Evolutionary conservation across 257 asterid species (phyloP).

Genomic region (Prunella vulgaris): DNA sequence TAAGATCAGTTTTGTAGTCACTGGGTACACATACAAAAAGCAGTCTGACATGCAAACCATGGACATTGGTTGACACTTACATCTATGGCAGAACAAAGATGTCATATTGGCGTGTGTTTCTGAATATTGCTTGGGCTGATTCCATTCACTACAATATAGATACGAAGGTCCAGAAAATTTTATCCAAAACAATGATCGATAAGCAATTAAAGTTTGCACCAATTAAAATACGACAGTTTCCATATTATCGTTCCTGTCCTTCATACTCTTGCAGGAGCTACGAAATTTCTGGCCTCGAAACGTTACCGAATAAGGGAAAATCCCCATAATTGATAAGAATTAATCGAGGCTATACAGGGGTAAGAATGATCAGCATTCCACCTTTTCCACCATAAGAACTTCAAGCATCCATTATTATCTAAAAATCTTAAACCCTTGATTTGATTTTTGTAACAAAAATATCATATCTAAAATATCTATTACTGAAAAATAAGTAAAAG

Average conservation of each 20-base stretch:
- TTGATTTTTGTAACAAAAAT: not conserved
- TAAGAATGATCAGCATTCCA: not conserved
- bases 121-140: not conserved
- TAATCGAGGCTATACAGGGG: not conserved
- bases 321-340: not conserved
- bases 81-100: not conserved
- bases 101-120: not conserved
- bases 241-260: no score
- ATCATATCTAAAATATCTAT: not conserved
- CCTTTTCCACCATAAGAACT: not conserved
- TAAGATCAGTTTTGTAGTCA: not conserved
- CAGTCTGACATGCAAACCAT: not conserved
- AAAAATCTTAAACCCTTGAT: not conserved
- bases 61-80: not conserved
- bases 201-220: not conserved
- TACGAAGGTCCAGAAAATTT: no score
- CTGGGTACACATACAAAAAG: not conserved
- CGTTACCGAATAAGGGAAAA: not conserved
- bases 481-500: not conserved
- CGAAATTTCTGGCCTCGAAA: not conserved
- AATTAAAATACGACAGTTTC: no score
- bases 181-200: not conserved
- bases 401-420: not conserved
- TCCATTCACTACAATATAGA: no score
- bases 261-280: not conserved